Evolutionary conservation across 257 asterid species (phyloP), one percentile per base, ranked within the genome.

Genomic region (Forsythia suspensa): DNA sequence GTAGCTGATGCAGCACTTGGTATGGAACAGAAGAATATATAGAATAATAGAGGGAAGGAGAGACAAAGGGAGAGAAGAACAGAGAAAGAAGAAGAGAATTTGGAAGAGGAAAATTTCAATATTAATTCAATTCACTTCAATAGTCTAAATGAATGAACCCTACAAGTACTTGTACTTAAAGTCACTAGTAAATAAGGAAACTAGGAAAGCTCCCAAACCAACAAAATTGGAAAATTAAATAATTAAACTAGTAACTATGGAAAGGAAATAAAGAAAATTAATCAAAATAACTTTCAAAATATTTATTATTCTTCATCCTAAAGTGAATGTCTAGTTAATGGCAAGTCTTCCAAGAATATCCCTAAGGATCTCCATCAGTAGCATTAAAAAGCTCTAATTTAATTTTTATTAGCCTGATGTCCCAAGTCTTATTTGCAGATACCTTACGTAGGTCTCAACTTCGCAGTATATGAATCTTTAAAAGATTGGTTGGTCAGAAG

Each of bases 381-480:
- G n/a, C 57, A 48, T 48, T 48, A 48, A 48, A 13, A 48, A 1
- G 7, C 57, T 48, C n/a, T 13, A 48, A 3, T 48, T 48, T 48
- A 13, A 13, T 15, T 48, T 16, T 48, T 48, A 48, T 48, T 48
- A 48, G 6, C 10, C 65, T 55, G 3, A 55, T 6, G 10, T n/a
- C 11, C 65, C 1, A 16, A n/a, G 4, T n/a, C 29, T 55, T 87
- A 8, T 75, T 80, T 90, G 84, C 91, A 95, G 99, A 87, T 95
- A 80, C 99, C 99, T 5, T 95, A 95, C 38, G 99, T 92, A 75
- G 99, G 99, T 79, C 97, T 95, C 80, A 95, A 95, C 87, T 95
- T 95, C 83, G 97, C 97, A 66, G 99, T 93, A 37, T 95, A 95
- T 44, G 99, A 95, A 87, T 95, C 99, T 77, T 92, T 95, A 59